Base-by-base conservation (phyloP, 2,329 filamentous ascomycete species). In the Ascochyta koolunga region DNA sequence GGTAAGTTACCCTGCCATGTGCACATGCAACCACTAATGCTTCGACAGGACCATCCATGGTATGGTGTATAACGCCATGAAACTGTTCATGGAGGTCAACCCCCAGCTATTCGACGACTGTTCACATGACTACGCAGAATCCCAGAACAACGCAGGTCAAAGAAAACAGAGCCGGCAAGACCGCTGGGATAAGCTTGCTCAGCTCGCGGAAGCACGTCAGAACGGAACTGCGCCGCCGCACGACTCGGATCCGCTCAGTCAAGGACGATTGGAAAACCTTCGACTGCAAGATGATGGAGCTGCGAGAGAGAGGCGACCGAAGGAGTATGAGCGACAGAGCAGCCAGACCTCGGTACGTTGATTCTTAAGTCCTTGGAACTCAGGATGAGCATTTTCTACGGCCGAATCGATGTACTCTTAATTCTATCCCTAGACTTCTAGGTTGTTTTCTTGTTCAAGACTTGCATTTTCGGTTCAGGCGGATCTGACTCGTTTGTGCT, bases 1-100 rank as follows among this genome's bases (percentile, higher is more conserved):
- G 93, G 93, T 96, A 83, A 70, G 85, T 70, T 42, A 16, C 31
- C 9, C 37, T 37, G 3, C 24, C 11, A 13, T 31, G 7, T n/a
- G 27, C 21, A 27, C 8, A 22, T 10, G 8, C 21, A 62, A 56
- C 48, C 32, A 33, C 65, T 72, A 32, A 74, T 41, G 9, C 4
- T 4, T 27, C 21, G 13, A 33, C 16, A 98, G 95, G 69, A 99
- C 95, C 7, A 99, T 99, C 64, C 95, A 99, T 72, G 95, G 95
- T 73, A 98, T 99, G 93, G 95, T 99, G 10, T 98, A 98, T 76
- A 99, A 98, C 70, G 95, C 95, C 52, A 98, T 99, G 95, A 99
- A 99, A 76, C 85, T 99, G 32, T 99, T 99, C 77, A 99, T 99
- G 95, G 95, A 99, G 76, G 97, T 99, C 70, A 98, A 98, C 75